Evolutionary conservation across 305 asterid genomes (phyloP), one percentile per base, ranked within the genome.

Genomic region (Rubia peregrina): DNA sequence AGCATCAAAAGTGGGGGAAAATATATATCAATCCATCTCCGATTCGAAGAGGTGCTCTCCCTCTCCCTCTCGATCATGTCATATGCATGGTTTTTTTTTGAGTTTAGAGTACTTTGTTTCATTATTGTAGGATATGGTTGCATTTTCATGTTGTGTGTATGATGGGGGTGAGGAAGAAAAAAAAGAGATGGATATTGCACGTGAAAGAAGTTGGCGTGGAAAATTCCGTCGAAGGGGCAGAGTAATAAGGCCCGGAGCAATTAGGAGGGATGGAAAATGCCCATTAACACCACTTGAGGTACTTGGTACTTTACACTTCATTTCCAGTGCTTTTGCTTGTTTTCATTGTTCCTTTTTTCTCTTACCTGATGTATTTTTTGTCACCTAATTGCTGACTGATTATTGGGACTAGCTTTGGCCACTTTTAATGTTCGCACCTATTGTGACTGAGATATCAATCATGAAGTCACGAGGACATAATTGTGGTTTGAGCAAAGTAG

Each of bases 191-290:
- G 97, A 94, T 83, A 77, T 87, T 77, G 97, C 95, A 62, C 94
- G 98, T 36, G 98, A 94, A 83, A 81, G 98, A 84, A 94, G 98
- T 82, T 94, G 98, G 98, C 87, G 97, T 76, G 99, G 99, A 67
- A 94, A 94, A 71, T 91, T 94, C 59, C 90, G 95, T 36, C 87
- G 89, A 73, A 86, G 92, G 80, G 97, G 97, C 68, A 80, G 97
- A 81, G 81, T 94, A 67, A 94, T 94, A 69, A 85, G 92, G 75
- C 99, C 97, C 0, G 99, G 99, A 6, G 97, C 93, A 63, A 94
- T 85, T 77, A 88, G 99, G 73, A 77, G 92, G 46, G 97, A 94
- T 73, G 99, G 99, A 9, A 94, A 94, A 80, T 94, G 99, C 73
- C 99, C 97, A 55, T 79, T 94, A 80, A 94, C 96, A 61, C 99